Evolutionary conservation across 1,284 basidiomycete species (phyloP).

Genomic region (Exobasidium rhododendri): DNA sequence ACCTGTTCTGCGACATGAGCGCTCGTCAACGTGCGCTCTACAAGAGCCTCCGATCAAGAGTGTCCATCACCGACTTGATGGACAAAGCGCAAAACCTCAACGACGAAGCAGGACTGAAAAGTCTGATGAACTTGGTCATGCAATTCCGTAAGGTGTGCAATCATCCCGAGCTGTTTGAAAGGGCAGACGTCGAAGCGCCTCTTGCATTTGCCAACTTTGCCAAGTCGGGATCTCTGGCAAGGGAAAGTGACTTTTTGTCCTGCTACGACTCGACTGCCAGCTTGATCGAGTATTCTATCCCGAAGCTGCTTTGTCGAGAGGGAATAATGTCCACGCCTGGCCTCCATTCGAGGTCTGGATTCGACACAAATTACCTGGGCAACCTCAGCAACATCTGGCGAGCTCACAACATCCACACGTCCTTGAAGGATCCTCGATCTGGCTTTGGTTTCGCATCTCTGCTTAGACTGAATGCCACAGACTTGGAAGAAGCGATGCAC

Average conservation of each 20-base stretch:
- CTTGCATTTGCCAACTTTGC: conserved; percentile 84
- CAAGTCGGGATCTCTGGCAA: conserved; percentile 72
- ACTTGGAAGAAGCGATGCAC: conserved; percentile 65
- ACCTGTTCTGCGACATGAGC: conserved; percentile 90
- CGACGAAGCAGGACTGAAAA: conserved; percentile 83
- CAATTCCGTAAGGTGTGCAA: conserved; percentile 99
- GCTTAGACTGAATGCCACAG: conserved; percentile 64
- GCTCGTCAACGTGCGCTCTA: conserved; percentile 92
- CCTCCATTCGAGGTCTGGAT: conserved; percentile 62
- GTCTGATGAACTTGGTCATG: conserved; percentile 99
- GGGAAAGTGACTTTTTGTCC: conserved; percentile 80
- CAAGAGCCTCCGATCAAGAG: conserved; percentile 81
- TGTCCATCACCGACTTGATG: conserved; percentile 90
- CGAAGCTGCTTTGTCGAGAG: conserved; percentile 73
- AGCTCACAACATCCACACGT: conserved; percentile 71
- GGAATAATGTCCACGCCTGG: conserved; percentile 70
- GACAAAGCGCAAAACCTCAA: conserved; percentile 83
- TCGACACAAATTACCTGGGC: conserved; percentile 65
- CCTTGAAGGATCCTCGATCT: conserved; percentile 63
- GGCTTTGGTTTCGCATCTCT: conserved; percentile 75
- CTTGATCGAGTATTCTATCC: conserved; percentile 76
- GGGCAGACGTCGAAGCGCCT: conserved; percentile 90
- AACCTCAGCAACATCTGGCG: conserved; percentile 90
- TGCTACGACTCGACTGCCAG: conserved; percentile 79
- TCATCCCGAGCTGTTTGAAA: conserved; percentile 96